phyloP scores from a whole-genome alignment of 495 filamentous ascomycete genomes.

The Penicillium daleae region DNA sequence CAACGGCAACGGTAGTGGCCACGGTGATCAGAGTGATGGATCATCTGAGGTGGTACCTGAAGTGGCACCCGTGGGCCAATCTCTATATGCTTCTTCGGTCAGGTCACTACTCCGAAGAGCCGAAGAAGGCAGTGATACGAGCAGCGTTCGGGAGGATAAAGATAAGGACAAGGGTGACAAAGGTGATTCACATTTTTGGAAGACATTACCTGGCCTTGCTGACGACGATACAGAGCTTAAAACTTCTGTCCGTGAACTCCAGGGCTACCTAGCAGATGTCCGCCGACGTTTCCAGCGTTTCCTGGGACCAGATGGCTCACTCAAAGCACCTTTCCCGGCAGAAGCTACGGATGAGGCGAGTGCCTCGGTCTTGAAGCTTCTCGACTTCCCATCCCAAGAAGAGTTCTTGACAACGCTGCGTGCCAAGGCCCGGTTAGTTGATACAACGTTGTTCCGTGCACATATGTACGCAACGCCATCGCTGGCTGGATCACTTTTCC shows the following conservation, averaged over 20 bases:
- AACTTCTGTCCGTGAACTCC: slow-evolving; percentile 77
- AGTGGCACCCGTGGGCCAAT: slow-evolving; percentile 20
- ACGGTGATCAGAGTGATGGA: slow-evolving; percentile 30
- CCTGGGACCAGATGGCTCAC: slow-evolving; percentile 72
- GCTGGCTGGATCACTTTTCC: slow-evolving; percentile 86
- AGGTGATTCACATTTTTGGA: not conserved
- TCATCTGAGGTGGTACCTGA: slow-evolving; percentile 27
- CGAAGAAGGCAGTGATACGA: slow-evolving; percentile 50
- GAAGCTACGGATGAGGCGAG: slow-evolving; percentile 57
- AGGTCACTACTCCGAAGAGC: slow-evolving; percentile 55
- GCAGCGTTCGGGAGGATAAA: slow-evolving; percentile 45
- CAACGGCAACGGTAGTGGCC: slow-evolving; percentile 37
- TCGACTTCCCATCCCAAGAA: slow-evolving; percentile 49
- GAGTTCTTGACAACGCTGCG: slow-evolving; percentile 72
- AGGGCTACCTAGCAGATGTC: slow-evolving; percentile 82
- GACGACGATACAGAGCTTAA: slow-evolving; percentile 76
- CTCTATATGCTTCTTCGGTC: slow-evolving; percentile 58
- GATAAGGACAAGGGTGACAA: slow-evolving; percentile 14
- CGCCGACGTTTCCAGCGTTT: slow-evolving; percentile 80
- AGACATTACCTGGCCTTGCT: not conserved
- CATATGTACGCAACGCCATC: slow-evolving; percentile 89
- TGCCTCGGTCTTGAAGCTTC: slow-evolving; percentile 47
- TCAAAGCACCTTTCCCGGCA: slow-evolving; percentile 61
- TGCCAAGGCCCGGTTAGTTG: slow-evolving; percentile 78
- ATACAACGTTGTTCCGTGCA: slow-evolving; percentile 90